phyloP scores from a whole-genome alignment of 2,329 filamentous ascomycete species.

The Sphaerulina musiva region DNA sequence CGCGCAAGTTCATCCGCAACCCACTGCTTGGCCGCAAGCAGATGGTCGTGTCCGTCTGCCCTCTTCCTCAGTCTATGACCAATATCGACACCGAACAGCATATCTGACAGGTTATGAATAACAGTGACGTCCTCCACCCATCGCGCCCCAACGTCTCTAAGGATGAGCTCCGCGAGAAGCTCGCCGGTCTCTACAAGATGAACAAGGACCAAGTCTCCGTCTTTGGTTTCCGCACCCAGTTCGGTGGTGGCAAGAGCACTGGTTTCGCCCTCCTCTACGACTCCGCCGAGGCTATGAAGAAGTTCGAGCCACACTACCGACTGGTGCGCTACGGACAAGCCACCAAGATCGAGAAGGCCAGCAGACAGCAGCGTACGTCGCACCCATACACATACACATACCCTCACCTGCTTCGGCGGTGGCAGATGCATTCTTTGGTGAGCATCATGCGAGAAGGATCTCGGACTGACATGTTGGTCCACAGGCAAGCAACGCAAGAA shows the following conservation, averaged over 20 bases:
- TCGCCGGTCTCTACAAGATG: constrained; percentile 94
- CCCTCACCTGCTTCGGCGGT: constrained; percentile 3
- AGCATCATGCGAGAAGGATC: constrained; percentile 11
- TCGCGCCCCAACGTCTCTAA: constrained; percentile 98
- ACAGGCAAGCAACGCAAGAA: constrained; percentile 99
- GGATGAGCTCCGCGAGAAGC: constrained; percentile 94
- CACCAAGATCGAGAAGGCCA: constrained; percentile 92
- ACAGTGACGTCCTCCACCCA: constrained; percentile 98
- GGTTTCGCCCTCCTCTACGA: constrained; percentile 99
- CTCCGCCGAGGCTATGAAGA: constrained; percentile 96
- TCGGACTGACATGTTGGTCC: constrained; percentile 17
- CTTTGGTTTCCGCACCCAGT: constrained; percentile 98
- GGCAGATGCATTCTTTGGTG: constrained; percentile 10
- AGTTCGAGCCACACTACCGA: constrained; percentile 98
- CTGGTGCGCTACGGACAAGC: constrained; percentile 88
- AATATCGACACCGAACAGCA: constrained; percentile 1
- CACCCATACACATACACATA: constrained; percentile 16
- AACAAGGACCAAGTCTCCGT: constrained; percentile 95
- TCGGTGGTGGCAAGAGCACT: constrained; percentile 99
- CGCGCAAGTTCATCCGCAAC: constrained; percentile 99
- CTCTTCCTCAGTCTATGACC: neutral
- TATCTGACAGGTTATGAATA: constrained; percentile 18
- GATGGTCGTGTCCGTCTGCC: constrained; percentile 78
- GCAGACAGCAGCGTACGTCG: constrained; percentile 96
- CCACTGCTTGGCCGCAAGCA: constrained; percentile 97